These are phyloP conservation scores for Tuber indicum DNA, from an alignment of 495 filamentous ascomycete species.

Conservation along the genomic window DNA sequence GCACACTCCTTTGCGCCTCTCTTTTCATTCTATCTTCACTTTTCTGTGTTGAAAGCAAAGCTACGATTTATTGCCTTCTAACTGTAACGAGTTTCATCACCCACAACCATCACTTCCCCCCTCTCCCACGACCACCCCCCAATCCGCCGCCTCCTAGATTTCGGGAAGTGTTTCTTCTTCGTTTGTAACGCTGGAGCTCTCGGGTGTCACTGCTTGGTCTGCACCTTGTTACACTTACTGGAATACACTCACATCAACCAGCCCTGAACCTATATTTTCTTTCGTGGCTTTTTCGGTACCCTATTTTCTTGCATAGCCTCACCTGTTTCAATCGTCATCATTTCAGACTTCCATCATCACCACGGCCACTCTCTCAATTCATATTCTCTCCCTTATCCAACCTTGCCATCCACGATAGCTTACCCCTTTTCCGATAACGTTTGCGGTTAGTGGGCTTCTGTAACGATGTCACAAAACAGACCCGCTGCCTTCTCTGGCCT, in stretches of 20 bases:
- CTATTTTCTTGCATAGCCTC: constrained; percentile 25
- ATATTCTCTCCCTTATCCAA: constrained; percentile 22
- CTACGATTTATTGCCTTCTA: constrained; percentile 8
- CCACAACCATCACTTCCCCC: constrained; percentile 16
- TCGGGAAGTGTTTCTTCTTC: constrained; percentile 19
- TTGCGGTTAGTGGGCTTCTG: constrained; percentile 32
- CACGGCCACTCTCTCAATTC: constrained; percentile 27
- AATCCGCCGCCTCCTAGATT: constrained; percentile 27
- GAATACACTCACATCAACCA: constrained; percentile 17
- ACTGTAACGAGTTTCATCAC: constrained; percentile 22
- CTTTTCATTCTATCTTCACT: constrained; percentile 16
- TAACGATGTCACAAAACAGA: constrained; percentile 47
- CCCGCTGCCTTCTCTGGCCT: constrained; percentile 67
- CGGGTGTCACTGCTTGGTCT: constrained; percentile 22
- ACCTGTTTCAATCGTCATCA: constrained; percentile 22
- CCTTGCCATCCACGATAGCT: constrained; percentile 4
- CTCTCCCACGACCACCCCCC: constrained; percentile 9
- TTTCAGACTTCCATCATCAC: constrained; percentile 19
- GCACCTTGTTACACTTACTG: constrained; percentile 24
- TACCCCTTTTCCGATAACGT: constrained; percentile 26
- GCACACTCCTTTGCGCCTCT: constrained; percentile 37
- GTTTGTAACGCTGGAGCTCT: constrained; percentile 25
- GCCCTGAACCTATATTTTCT: constrained; percentile 27
- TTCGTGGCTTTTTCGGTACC: constrained; percentile 28
- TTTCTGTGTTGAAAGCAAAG: constrained; percentile 22